Conservation (phyloP, 129 eudicot genomes). For the Scalesia atractyloides region DNA sequence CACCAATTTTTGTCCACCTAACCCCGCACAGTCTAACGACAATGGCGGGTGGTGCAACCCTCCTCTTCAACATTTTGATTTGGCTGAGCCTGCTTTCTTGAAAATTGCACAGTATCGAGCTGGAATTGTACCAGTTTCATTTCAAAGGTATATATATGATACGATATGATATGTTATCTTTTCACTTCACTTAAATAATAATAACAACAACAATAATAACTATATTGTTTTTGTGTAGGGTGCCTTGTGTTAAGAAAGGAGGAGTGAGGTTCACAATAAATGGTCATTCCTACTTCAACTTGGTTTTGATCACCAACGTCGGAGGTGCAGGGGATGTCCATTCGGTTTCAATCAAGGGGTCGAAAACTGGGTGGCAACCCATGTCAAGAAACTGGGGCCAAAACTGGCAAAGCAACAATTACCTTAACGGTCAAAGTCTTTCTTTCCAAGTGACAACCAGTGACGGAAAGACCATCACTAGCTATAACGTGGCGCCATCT, state of each 20-base stretch:
- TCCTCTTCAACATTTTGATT: conserved; percentile 82
- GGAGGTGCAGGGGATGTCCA: conserved; percentile 88
- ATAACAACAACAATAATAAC: too few species aligned
- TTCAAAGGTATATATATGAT: conserved; percentile 47
- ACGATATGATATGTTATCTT: not conserved
- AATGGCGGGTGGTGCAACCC: conserved; percentile 96
- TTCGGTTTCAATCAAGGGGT: conserved; percentile 71
- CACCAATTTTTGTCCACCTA: conserved; percentile 85
- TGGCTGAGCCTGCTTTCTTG: conserved; percentile 82
- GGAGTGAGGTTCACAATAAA: conserved; percentile 83
- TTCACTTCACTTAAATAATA: too few species aligned
- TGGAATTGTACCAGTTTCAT: conserved; percentile 81
- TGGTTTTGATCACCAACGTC: conserved; percentile 71
- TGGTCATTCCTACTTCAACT: conserved; percentile 81
- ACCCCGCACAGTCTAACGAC: conserved; percentile 61
- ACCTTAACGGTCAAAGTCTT: conserved; percentile 68
- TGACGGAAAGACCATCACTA: conserved; percentile 66
- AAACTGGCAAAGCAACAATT: conserved; percentile 84
- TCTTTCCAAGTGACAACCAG: conserved; percentile 81
- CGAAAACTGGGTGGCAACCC: conserved; percentile 71
- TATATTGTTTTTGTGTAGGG: conserved; percentile 34
- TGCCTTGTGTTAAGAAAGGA: conserved; percentile 71
- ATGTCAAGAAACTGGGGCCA: conserved; percentile 92
- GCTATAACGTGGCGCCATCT: conserved; percentile 63
- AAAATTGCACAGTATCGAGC: conserved; percentile 83